Evolutionary conservation across 2,329 filamentous ascomycete genomes (phyloP).

Genomic region (Aspergillus sp.): DNA sequence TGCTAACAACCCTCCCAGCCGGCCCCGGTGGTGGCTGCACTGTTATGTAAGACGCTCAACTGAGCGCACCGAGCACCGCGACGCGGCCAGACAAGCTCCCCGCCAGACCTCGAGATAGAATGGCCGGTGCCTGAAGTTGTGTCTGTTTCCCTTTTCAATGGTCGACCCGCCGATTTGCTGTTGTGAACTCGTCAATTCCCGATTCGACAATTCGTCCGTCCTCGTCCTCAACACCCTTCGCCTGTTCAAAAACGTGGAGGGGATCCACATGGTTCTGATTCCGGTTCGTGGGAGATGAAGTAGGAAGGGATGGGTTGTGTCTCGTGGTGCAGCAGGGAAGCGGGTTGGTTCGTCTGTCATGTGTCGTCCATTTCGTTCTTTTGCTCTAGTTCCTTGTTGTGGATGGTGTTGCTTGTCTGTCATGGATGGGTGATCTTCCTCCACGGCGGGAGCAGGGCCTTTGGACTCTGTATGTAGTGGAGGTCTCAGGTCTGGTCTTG

Average conservation of each 20-base stretch:
- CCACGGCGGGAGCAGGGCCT: background rate
- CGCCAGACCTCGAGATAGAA: background rate
- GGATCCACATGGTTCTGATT: background rate
- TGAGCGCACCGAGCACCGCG: background rate
- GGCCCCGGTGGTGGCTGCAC: slow-evolving; percentile 22
- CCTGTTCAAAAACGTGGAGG: background rate
- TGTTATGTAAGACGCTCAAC: slow-evolving; percentile 16
- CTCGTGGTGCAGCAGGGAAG: background rate
- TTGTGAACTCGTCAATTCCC: background rate
- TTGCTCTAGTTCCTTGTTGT: background rate
- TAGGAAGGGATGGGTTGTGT: background rate
- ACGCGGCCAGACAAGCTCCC: background rate
- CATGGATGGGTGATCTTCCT: background rate
- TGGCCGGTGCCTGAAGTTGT: background rate
- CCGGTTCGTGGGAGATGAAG: too few species aligned
- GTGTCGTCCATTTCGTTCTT: background rate
- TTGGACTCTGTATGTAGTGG: background rate
- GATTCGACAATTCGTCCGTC: background rate
- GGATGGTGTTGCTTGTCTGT: background rate
- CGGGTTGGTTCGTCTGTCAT: background rate
- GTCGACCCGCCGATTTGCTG: background rate
- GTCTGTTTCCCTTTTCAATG: background rate
- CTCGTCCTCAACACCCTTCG: background rate
- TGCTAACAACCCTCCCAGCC: slow-evolving; percentile 3
- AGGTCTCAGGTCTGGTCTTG: background rate